Evolutionary conservation across 257 asterid genomes (phyloP), one percentile per base, ranked within the genome.

Genomic region (Salvia splendens): DNA sequence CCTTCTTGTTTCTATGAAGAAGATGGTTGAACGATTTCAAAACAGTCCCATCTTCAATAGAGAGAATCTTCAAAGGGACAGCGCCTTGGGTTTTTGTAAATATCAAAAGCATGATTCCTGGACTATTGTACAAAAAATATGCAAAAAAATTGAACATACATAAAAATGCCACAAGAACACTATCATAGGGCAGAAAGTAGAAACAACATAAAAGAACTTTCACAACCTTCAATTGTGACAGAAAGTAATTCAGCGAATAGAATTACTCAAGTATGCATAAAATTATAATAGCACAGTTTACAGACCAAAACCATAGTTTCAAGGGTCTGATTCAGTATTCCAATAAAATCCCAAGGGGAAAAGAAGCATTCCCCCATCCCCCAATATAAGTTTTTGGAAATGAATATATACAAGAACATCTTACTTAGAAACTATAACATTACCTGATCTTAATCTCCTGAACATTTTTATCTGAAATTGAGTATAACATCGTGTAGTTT

Each of bases 41-140:
- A 75, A 88, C 96, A 74, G 96, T 89, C 49, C 99, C 99, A 67
- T 94, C 99, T 82, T 94, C 99, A 30, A 94, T 91, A 15, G 96
- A 91, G 74, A 94, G 85, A 73, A 94, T 89, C 85, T 91, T 84
- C 61, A 94, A 78, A 40, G 99, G 98, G 48, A 94, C 96, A 47
- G 87, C 85, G 59, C 96, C 87, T 50, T 80, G 81, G 38, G 87
- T 77, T 74, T 89, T 91, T 42, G 79, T 75, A 78, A 79, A 89
- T 72, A 94, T 88, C 82, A 94, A 73, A 71, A 94, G 71, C 98
- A 94, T 91, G 77, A 91, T 91, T 72, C 99, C 98, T 36, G 98
- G 99, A 73, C 99, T 94, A 86, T 81, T 51, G 33, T n/a, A 47
- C 68, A 53, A 63, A 73, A 65, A 8, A 53, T 8, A 63, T 14